phyloP scores from a whole-genome alignment of 257 asterid genomes.

The Solanum appendiculatum region DNA sequence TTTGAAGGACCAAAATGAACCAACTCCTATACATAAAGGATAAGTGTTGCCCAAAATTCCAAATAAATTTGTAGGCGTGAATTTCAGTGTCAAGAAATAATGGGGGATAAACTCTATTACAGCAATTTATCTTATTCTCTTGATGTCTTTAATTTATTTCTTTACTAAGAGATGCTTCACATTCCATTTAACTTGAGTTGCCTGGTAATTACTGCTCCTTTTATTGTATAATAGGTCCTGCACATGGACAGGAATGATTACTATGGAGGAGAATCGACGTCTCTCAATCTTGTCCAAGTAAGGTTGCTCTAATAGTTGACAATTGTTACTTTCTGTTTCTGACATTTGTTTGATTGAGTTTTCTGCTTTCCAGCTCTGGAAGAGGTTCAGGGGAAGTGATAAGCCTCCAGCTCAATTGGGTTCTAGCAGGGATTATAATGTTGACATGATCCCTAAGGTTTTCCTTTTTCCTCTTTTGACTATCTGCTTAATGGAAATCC shows the following conservation, averaged over 20 bases:
- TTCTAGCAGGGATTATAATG: constrained; percentile 84
- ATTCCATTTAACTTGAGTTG: not conserved
- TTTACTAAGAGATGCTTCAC: not conserved
- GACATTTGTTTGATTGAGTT: not conserved
- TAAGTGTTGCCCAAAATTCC: no score
- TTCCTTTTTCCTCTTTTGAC: not conserved
- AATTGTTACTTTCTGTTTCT: not conserved
- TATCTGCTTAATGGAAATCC: not conserved
- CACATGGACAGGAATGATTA: constrained; percentile 98
- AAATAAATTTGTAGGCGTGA: not conserved
- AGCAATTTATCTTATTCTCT: not conserved
- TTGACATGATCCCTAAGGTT: constrained; percentile 99
- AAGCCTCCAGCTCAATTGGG: constrained; percentile 79
- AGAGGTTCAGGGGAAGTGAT: constrained; percentile 86
- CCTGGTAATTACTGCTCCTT: not conserved
- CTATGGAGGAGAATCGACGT: constrained; percentile 89
- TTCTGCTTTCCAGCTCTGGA: constrained; percentile 46
- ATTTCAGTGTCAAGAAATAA: not conserved
- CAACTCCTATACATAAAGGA: no score
- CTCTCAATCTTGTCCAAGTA: constrained; percentile 81
- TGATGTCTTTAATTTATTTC: not conserved
- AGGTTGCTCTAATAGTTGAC: not conserved
- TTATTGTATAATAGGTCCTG: constrained; percentile 38
- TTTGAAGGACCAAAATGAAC: no score
- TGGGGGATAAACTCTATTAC: not conserved